phyloP scores from a whole-genome alignment of 116 monocot genomes.

The Cymodocea nodosa region DNA sequence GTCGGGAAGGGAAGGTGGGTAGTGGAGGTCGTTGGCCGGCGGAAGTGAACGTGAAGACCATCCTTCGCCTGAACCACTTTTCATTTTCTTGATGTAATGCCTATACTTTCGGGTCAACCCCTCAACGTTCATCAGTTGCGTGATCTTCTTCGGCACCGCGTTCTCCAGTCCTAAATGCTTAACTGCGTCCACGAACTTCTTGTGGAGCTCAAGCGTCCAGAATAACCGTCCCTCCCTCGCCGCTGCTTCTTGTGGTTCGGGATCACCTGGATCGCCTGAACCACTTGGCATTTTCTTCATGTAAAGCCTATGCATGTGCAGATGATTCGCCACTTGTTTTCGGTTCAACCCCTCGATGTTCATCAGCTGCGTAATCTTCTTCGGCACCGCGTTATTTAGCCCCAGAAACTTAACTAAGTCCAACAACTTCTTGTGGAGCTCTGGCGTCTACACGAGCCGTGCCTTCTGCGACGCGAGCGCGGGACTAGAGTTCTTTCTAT shows the following conservation, averaged over 20 bases:
- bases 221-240: constrained; percentile 33
- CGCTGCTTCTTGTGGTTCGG: too few relatives aligned
- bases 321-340: constrained; percentile 52
- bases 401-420: constrained; percentile 34
- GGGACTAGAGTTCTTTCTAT: neutral
- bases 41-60: constrained; percentile 14
- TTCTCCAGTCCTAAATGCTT: constrained; percentile 30
- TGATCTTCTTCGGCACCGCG: constrained; percentile 24
- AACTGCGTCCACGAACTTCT: constrained; percentile 40
- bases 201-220: constrained; percentile 28
- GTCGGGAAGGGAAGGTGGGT: neutral
- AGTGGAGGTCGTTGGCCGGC: neutral
- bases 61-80: constrained; percentile 11
- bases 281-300: constrained; percentile 31
- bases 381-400: constrained; percentile 27
- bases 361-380: constrained; percentile 22
- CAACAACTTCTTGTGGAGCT: constrained; percentile 39
- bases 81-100: constrained; percentile 29
- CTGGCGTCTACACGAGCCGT: constrained; percentile 24
- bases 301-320: constrained; percentile 42
- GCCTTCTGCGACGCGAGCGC: constrained; percentile 21
- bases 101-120: constrained; percentile 43
- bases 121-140: constrained; percentile 27
- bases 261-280: too few relatives aligned
- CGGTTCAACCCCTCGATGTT: constrained; percentile 37